Conservation (phyloP, 345 rosid species). For the Boechera divaricarpa region DNA sequence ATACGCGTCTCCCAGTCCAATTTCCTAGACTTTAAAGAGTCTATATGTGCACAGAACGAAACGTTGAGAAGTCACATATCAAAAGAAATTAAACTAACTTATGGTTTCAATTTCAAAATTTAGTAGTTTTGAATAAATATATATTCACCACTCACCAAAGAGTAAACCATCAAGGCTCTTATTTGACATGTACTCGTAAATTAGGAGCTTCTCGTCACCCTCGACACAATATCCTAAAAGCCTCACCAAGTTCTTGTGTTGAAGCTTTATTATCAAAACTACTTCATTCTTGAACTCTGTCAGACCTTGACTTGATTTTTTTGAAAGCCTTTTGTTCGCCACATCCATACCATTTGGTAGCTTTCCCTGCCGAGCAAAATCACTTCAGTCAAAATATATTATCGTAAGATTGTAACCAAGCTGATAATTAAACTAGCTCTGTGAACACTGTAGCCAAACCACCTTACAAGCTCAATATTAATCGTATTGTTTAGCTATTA, state of each 20-base stretch:
- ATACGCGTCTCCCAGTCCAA: constrained; percentile 18
- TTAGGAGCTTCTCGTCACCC: neutral
- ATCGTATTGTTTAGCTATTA: neutral
- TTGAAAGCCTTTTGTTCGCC: no score
- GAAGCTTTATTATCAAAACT: constrained; percentile 1
- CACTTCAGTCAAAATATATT: neutral
- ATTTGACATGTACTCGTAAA: neutral
- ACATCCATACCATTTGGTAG: no score
- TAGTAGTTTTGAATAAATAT: neutral
- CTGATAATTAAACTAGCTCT: no score
- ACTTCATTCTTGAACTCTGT: neutral
- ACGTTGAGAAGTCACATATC: neutral
- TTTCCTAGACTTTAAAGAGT: neutral
- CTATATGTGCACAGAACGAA: neutral
- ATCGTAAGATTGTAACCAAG: neutral
- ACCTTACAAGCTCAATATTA: neutral
- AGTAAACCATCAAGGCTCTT: constrained; percentile 10
- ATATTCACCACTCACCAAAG: constrained; percentile 11
- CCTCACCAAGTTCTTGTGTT: constrained; percentile 16
- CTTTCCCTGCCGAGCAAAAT: no score
- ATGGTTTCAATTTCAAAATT: neutral
- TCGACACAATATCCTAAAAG: constrained; percentile 7
- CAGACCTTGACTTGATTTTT: no score
- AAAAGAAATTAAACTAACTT: neutral
- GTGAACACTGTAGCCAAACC: neutral